These are phyloP conservation scores for Xerocomus brunneocitrinus DNA, from an alignment of 768 basidiomycete species.

Conservation along the genomic window DNA sequence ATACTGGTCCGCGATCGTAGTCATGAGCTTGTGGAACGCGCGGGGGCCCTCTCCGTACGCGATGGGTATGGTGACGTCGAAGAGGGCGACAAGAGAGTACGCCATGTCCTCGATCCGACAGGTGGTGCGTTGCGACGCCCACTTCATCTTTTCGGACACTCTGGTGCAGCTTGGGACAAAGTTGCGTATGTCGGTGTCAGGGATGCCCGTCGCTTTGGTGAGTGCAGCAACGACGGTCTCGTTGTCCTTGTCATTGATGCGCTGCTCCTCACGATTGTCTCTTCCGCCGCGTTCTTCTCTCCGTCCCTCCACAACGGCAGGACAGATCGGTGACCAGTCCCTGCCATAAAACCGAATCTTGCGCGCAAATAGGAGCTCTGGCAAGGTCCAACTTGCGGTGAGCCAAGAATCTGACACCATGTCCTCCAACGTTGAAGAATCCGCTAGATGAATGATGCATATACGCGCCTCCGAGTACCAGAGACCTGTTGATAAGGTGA, in stretches of 20 bases:
- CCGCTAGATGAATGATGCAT: slow-evolving; percentile 22
- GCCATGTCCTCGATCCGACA: slow-evolving; percentile 23
- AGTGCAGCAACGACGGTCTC: slow-evolving; percentile 13
- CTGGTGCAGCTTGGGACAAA: slow-evolving; percentile 18
- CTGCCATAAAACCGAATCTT: slow-evolving; percentile 24
- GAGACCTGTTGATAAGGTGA: slow-evolving; percentile 19
- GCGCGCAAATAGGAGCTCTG: slow-evolving; percentile 21
- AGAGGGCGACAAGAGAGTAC: slow-evolving; percentile 22
- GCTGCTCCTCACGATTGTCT: slow-evolving; percentile 12
- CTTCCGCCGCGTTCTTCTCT: slow-evolving; percentile 10
- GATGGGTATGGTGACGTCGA: slow-evolving; percentile 20
- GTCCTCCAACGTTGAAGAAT: slow-evolving; percentile 21
- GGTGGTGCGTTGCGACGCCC: slow-evolving; percentile 21
- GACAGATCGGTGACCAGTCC: slow-evolving; percentile 22
- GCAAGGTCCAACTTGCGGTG: slow-evolving; percentile 20
- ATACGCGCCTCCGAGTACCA: slow-evolving; percentile 24
- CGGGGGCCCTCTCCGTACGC: slow-evolving; percentile 23
- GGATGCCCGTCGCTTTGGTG: slow-evolving; percentile 18
- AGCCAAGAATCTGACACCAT: slow-evolving; percentile 23
- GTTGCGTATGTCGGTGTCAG: slow-evolving; percentile 17
- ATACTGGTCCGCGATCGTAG: slow-evolving; percentile 12
- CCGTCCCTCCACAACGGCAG: slow-evolving; percentile 10
- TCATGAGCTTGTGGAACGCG: slow-evolving; percentile 20
- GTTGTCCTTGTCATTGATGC: slow-evolving; percentile 23
- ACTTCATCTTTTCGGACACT: slow-evolving; percentile 23